Evolutionary conservation across 1,284 basidiomycete species (phyloP).

Genomic region (Meira miltonrushii): DNA sequence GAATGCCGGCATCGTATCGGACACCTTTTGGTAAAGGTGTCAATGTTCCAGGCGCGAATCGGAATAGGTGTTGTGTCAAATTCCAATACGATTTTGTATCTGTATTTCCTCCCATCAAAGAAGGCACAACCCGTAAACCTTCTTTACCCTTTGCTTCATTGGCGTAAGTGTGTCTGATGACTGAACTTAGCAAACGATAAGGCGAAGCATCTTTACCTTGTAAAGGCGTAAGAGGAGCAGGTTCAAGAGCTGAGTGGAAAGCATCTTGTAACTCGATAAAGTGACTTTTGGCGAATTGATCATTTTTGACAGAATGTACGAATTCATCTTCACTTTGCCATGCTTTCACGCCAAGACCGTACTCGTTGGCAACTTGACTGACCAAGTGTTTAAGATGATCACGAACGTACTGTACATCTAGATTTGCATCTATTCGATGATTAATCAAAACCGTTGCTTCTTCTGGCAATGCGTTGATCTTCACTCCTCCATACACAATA

Average conservation of each 20-base stretch:
- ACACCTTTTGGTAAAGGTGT: slow-evolving; percentile 51
- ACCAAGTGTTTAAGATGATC: slow-evolving; percentile 56
- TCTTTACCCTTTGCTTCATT: slow-evolving; percentile 54
- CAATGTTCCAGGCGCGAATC: slow-evolving; percentile 54
- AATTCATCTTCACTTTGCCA: slow-evolving; percentile 39
- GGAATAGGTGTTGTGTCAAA: slow-evolving; percentile 59
- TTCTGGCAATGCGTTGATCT: slow-evolving; percentile 64
- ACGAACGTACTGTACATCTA: slow-evolving; percentile 57
- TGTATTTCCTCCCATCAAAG: slow-evolving; percentile 59
- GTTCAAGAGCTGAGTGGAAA: slow-evolving; percentile 57
- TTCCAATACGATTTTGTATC: slow-evolving; percentile 61
- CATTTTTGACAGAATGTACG: slow-evolving; percentile 11
- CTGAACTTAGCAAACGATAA: slow-evolving; percentile 25
- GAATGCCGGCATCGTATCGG: slow-evolving; percentile 57
- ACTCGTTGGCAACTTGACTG: slow-evolving; percentile 55
- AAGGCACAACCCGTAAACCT: slow-evolving; percentile 57
- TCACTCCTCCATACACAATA: slow-evolving; percentile 65
- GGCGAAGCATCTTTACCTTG: slow-evolving; percentile 32
- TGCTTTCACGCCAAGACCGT: slow-evolving; percentile 60
- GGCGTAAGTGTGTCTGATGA: slow-evolving; percentile 59
- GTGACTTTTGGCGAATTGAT: slow-evolving; percentile 9
- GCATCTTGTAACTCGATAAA: slow-evolving; percentile 46
- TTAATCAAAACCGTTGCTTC: slow-evolving; percentile 60
- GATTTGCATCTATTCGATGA: slow-evolving; percentile 60
- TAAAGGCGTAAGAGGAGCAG: slow-evolving; percentile 60